Evolutionary conservation across 805 yeast species (phyloP), one percentile per base, ranked within the genome.

Genomic region (Candida pseudoglaebosa): DNA sequence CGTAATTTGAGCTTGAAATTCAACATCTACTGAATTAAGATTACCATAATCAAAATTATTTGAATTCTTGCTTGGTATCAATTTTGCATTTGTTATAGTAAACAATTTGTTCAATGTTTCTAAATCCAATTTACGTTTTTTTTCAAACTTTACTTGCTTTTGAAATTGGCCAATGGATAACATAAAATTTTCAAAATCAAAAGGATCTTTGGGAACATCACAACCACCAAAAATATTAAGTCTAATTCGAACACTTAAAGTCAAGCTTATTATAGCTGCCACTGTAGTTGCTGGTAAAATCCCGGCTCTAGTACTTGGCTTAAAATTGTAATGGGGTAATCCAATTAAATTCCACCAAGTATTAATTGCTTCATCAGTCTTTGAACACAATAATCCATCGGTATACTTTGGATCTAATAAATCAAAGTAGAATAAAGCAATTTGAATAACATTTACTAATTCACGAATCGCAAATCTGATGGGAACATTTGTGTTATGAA

Each of bases 341-440:
- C 95, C 96, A 45, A 83, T 73, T 24, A 77, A 56, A 26, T 68
- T 70, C 97, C 98, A 91, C 97, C 98, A 91, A 32, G 71, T 67
- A 2, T 58, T 51, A 17, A 88, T 73, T 0, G 95, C 95, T 16
- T 62, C 70, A 44, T 82, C 82, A 0, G 99, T 91, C 40, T 74
- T 71, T 41, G 78, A 76, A 57, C 98, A 91, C 2, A 89, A 62
- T 12, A 91, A 63, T 0, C 99, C 98, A 61, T 93, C 97, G 40
- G 86, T 85, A 46, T 73, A 78, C 22, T 63, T 62, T 0, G 86
- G 80, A 36, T 80, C 82, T 10, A 88, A 67, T 30, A 88, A 59
- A 40, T 80, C 84, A 59, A 84, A 90, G 58, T 89, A 90, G 50
- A 77, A 83, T 17, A 91, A 69, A 29, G 84, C 75, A 1, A 80